Percentiles rank a stretch among this genome's conserved stretches.
Conservation (phyloP, 2,329 filamentous ascomycete genomes). For the Fusarium avenaceum region DNA sequence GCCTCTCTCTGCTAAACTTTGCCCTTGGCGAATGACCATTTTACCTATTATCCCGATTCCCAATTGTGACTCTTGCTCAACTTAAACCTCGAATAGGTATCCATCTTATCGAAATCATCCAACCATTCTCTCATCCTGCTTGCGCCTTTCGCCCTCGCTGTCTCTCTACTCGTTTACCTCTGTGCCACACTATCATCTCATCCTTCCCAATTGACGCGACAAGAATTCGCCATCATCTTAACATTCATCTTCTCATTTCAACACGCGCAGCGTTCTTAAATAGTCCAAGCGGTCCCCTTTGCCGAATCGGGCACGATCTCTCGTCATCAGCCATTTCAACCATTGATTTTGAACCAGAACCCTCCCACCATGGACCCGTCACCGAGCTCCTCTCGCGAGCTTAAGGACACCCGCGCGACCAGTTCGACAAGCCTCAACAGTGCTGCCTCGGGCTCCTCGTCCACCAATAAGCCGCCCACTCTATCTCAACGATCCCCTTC, state of each 20-base stretch:
- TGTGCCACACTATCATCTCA: constrained; percentile 23
- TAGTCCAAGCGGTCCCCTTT: neutral
- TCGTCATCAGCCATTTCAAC: constrained; percentile 32
- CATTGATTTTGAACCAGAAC: constrained; percentile 18
- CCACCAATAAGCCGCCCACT: constrained; percentile 44
- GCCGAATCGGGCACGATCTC: constrained; percentile 2
- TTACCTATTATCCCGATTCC: constrained; percentile 30
- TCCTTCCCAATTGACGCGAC: constrained; percentile 26
- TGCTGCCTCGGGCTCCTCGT: constrained; percentile 46
- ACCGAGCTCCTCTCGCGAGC: constrained; percentile 47
- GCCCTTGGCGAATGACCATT: constrained; percentile 30
- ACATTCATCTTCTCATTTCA: neutral
- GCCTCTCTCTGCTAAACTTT: constrained; percentile 17
- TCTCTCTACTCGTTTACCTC: constrained; percentile 7
- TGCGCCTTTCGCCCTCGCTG: constrained; percentile 11
- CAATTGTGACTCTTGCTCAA: constrained; percentile 22
- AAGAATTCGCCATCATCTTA: constrained; percentile 10
- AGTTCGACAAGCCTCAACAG: constrained; percentile 50
- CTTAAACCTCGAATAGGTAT: neutral
- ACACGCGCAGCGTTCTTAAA: constrained; percentile 1
- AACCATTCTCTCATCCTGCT: constrained; percentile 13
- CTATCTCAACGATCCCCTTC: constrained; percentile 52
- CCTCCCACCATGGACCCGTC: constrained; percentile 46
- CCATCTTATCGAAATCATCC: constrained; percentile 17
- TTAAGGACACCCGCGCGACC: constrained; percentile 49